Base-by-base conservation (phyloP, 1,139 yeast genomes). In the Diutina ranongensis region DNA sequence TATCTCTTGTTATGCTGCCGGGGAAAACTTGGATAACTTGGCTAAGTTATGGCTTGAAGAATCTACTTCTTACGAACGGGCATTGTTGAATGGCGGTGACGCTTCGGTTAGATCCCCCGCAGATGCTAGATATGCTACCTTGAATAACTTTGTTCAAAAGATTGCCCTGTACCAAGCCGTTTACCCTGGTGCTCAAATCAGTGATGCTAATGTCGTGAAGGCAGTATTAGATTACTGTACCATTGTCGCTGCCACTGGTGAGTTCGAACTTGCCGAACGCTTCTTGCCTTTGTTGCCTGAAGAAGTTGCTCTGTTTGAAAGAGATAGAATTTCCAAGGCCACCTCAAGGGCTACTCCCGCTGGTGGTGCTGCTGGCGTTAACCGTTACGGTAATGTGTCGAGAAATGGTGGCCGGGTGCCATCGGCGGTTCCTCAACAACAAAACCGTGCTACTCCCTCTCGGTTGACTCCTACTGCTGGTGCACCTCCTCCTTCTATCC, bases 1-100 rank as follows among this genome's bases (percentile, higher is more conserved):
- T 2, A 68, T 89, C 46, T 61, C 78, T 35, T 80, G 94, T 55
- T 92, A 82, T 61, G 70, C 87, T 53, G 86, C 89, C 13, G 96
- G 96, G 35, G 76, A 80, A 44, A 80, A 92, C 16, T 69, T 89
- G 46, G 94, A 84, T 51, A 85, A 82, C 57, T 80, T 86, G 46
- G 78, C 95, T 2, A 63, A 71, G 18, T 76, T 94, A 51, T 94
- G 98, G 99, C 72, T 86, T 48, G 67, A 75, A 40, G 98, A 92
- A 60, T 67, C 87, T 52, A 72, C 78, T 20, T 68, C 62, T 0
- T 63, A 73, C 49, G 95, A 89, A 62, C 55, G 64, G 10, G 66
- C 68, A 48, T 67, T 78, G 48, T 64, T 80, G 51, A 62, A 68
- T 48, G 60, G 70, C 4, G 62, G 68, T 22, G 62, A 67, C 32